Conservation (phyloP, 495 filamentous ascomycete genomes). For the Hypoxylon fragiforme region DNA sequence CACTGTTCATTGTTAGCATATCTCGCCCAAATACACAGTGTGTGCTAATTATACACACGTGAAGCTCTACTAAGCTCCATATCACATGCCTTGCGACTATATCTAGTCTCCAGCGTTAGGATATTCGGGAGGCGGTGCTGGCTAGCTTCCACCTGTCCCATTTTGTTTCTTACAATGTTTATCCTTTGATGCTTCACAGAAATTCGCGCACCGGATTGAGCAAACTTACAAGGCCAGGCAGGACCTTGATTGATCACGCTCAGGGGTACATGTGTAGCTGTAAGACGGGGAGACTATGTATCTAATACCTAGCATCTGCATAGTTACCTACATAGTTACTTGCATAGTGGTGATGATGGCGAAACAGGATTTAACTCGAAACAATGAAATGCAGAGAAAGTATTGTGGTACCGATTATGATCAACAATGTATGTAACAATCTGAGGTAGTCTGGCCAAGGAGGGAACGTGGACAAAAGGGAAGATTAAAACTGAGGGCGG, state of each 20-base stretch:
- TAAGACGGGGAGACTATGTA: conserved; percentile 8
- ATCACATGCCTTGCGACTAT: conserved; percentile 18
- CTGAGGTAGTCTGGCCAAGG: conserved; percentile 1
- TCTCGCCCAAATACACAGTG: conserved; percentile 20
- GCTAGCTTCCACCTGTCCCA: background rate
- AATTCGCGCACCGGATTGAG: conserved; percentile 39
- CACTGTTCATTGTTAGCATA: conserved; percentile 26
- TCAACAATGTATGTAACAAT: conserved; percentile 16
- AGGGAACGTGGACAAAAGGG: background rate
- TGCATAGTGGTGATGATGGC: too few relatives aligned
- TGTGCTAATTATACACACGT: conserved; percentile 14
- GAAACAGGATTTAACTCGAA: conserved; percentile 16
- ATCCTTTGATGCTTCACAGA: conserved; percentile 7
- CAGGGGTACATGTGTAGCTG: background rate
- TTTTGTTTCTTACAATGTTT: background rate
- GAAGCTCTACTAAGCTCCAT: conserved; percentile 14
- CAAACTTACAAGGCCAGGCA: conserved; percentile 19
- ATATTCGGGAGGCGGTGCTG: conserved; percentile 10
- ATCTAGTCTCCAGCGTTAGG: background rate
- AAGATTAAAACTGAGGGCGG: conserved; percentile 7
- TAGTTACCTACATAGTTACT: too few relatives aligned
- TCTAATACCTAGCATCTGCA: too few relatives aligned
- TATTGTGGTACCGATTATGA: conserved; percentile 11
- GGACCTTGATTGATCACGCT: background rate
- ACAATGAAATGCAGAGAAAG: background rate